Evolutionary conservation across 2,329 filamentous ascomycete species (phyloP).

Genomic region (Spiromastix sp.): DNA sequence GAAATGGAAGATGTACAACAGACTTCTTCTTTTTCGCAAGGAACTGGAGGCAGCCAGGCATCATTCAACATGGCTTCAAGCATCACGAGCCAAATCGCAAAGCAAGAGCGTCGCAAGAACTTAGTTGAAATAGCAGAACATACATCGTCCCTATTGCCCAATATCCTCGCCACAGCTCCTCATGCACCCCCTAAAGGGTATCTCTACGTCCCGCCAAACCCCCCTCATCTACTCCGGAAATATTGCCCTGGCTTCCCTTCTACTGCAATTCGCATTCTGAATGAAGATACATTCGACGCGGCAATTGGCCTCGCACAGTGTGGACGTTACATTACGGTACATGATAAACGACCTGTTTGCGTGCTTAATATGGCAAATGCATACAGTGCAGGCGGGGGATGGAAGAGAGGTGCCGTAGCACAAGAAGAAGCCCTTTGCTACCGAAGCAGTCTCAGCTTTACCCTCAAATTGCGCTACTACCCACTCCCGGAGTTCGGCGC

Average conservation of each 20-base stretch:
- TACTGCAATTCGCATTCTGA: conserved; percentile 40
- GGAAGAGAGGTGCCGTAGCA: conserved; percentile 49
- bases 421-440: conserved; percentile 63
- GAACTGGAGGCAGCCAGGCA: not conserved
- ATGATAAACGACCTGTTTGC: conserved; percentile 36
- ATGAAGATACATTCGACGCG: conserved; percentile 49
- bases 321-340: conserved; percentile 12
- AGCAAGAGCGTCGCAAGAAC: conserved; percentile 9
- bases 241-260: conserved; percentile 33
- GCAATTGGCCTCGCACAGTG: conserved; percentile 34
- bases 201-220: conserved; percentile 26
- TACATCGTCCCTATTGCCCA: conserved; percentile 38
- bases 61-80: conserved; percentile 2
- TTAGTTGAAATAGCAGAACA: conserved; percentile 39
- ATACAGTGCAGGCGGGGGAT: conserved; percentile 50
- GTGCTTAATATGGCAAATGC: conserved; percentile 59
- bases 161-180: conserved; percentile 37
- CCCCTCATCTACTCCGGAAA: conserved; percentile 29
- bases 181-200: conserved; percentile 29
- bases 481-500: conserved; percentile 41
- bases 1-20: conserved; percentile 11
- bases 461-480: conserved; percentile 39
- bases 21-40: not conserved
- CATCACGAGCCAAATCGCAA: conserved; percentile 1
- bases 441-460: conserved; percentile 38